A percentile compares a stretch with the other conserved stretches of the same genome.
Evolutionary conservation across 2,329 filamentous ascomycete genomes (phyloP).

Genomic region (Penicillium griseofulvum): DNA sequence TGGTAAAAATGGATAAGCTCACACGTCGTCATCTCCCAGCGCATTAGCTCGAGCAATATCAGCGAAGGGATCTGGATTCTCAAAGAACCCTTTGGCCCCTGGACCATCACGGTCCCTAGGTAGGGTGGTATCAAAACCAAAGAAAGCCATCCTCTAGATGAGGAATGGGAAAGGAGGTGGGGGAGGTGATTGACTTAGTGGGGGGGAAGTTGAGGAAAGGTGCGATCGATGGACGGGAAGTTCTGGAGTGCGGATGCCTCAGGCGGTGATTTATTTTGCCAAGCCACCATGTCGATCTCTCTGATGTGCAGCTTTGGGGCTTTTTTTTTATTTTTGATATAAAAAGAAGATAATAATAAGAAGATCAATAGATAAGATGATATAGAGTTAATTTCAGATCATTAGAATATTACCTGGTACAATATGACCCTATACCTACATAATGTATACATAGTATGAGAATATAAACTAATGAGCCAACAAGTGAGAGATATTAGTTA

Average conservation of each 20-base stretch:
- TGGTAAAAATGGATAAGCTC: constrained; percentile 44
- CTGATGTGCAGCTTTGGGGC: background rate
- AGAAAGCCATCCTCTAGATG: constrained; percentile 69
- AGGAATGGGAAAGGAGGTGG: constrained; percentile 6
- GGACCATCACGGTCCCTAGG: constrained; percentile 61
- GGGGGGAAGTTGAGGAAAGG: constrained; percentile 9
- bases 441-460: background rate
- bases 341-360: no score
- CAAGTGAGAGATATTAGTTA: background rate
- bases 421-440: background rate
- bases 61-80: constrained; percentile 85
- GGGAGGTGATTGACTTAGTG: constrained; percentile 16
- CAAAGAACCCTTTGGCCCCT: constrained; percentile 69
- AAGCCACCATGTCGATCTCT: constrained; percentile 13
- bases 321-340: background rate
- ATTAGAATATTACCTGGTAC: background rate
- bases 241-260: constrained; percentile 20
- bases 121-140: constrained; percentile 75
- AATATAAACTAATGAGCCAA: background rate
- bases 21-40: constrained; percentile 61
- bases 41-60: constrained; percentile 63
- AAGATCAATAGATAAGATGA: no score
- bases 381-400: background rate
- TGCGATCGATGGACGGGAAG: constrained; percentile 14
- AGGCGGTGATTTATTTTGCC: constrained; percentile 8